Evolutionary conservation across 305 asterid species (phyloP).

Genomic region (Solanum chacoense): DNA sequence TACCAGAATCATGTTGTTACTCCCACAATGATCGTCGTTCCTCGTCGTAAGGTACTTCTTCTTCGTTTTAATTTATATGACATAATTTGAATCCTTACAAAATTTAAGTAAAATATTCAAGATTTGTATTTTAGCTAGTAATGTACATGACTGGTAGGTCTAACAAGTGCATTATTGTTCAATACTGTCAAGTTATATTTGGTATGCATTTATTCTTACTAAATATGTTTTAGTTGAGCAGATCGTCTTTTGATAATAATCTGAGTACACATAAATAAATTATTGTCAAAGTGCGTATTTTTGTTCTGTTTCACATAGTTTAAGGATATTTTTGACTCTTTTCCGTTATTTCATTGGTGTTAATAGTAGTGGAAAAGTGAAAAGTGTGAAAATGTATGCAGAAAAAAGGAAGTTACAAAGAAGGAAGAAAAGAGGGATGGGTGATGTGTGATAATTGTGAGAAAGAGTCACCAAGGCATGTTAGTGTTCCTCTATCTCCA

Average conservation of each 20-base stretch:
- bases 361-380: neutral
- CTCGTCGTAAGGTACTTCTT: conserved; percentile 3
- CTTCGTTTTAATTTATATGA: neutral
- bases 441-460: neutral
- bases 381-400: neutral
- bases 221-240: neutral
- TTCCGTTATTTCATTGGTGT: neutral
- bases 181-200: neutral
- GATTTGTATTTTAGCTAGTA: neutral
- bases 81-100: neutral
- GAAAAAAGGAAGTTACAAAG: conserved; percentile 4
- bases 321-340: rapidly evolving
- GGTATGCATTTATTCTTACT: neutral
- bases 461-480: neutral
- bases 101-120: neutral
- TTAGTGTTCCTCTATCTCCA: neutral
- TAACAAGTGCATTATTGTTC: neutral
- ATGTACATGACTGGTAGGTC: neutral
- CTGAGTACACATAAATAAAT: too few relatives aligned
- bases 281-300: neutral
- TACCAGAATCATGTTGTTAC: conserved; percentile 10
- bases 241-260: neutral
- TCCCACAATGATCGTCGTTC: conserved; percentile 15
- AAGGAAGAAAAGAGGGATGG: conserved; percentile 1
- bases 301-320: neutral